phyloP scores from a whole-genome alignment of 1,284 basidiomycete species.

The Papiliotrema nemorosa region DNA sequence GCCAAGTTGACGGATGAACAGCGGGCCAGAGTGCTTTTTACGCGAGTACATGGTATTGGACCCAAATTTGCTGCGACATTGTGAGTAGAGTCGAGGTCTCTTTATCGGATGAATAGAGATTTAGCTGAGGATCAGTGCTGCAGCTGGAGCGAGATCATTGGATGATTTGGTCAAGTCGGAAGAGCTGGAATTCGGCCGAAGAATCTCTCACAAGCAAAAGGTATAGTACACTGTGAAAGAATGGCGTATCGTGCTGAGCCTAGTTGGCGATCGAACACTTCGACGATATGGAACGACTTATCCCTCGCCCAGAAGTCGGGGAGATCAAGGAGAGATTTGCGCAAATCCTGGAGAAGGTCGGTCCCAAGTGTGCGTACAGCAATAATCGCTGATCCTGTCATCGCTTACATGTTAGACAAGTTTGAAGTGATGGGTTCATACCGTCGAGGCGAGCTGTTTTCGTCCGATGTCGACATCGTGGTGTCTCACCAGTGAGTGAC shows the following conservation, averaged over 20 bases:
- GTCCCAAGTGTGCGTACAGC: conserved; percentile 17
- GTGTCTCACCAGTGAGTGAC: conserved; percentile 31
- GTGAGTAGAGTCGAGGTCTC: too few relatives aligned
- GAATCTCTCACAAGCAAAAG: conserved; percentile 23
- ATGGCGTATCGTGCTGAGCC: not conserved
- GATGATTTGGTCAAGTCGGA: conserved; percentile 22
- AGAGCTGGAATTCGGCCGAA: conserved; percentile 19
- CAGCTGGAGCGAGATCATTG: conserved; percentile 24
- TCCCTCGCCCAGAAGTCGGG: conserved; percentile 27
- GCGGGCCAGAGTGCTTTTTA: conserved; percentile 23
- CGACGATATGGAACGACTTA: conserved; percentile 33
- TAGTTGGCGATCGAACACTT: conserved; percentile 30
- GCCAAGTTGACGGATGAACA: conserved; percentile 14
- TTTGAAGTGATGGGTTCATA: conserved; percentile 39
- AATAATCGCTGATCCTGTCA: not conserved
- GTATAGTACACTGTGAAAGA: conserved; percentile 6
- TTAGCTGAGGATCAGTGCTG: too few relatives aligned
- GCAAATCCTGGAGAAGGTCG: conserved; percentile 20
- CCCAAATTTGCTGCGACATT: not conserved
- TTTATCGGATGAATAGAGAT: too few relatives aligned
- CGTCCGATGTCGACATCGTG: conserved; percentile 37
- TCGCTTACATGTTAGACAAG: conserved; percentile 13
- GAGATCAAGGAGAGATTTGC: conserved; percentile 18
- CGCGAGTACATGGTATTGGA: conserved; percentile 23
- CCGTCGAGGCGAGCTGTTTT: conserved; percentile 30